phyloP scores from a whole-genome alignment of 768 basidiomycete genomes.

The Lentinus brumalis region DNA sequence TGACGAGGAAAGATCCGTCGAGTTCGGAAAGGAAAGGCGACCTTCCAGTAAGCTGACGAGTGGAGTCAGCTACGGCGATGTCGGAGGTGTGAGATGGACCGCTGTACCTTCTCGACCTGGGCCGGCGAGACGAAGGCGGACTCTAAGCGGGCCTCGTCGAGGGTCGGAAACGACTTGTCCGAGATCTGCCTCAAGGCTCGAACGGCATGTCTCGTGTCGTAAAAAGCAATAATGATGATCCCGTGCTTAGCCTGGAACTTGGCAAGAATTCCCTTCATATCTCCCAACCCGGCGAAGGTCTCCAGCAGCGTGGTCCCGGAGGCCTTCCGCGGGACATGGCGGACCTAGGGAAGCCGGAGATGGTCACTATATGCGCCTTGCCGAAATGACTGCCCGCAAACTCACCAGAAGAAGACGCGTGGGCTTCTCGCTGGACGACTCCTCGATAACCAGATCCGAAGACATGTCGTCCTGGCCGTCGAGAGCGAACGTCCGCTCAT shows the following conservation, averaged over 20 bases:
- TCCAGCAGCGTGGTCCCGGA: conserved; percentile 32
- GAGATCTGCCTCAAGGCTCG: conserved; percentile 35
- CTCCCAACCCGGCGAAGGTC: conserved; percentile 31
- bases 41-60: conserved; percentile 52
- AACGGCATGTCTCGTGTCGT: conserved; percentile 57
- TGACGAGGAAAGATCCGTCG: conserved; percentile 54
- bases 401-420: conserved; percentile 33
- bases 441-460: conserved; percentile 6
- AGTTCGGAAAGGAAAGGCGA: conserved; percentile 53
- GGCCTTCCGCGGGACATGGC: conserved; percentile 39
- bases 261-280: conserved; percentile 59
- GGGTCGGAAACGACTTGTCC: conserved; percentile 24
- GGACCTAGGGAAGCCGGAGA: conserved; percentile 34
- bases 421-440: conserved; percentile 12
- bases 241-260: conserved; percentile 53
- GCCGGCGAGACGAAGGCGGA: conserved; percentile 7
- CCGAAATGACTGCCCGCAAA: neutral
- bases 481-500: conserved; percentile 10
- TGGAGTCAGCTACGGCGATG: conserved; percentile 5
- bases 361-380: conserved; percentile 19
- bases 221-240: conserved; percentile 59
- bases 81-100: neutral
- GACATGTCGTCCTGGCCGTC: neutral
- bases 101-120: conserved; percentile 18
- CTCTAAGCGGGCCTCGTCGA: conserved; percentile 12